phyloP scores from a whole-genome alignment of 148 eudicot genomes.

The Chenopodium quinoa region DNA sequence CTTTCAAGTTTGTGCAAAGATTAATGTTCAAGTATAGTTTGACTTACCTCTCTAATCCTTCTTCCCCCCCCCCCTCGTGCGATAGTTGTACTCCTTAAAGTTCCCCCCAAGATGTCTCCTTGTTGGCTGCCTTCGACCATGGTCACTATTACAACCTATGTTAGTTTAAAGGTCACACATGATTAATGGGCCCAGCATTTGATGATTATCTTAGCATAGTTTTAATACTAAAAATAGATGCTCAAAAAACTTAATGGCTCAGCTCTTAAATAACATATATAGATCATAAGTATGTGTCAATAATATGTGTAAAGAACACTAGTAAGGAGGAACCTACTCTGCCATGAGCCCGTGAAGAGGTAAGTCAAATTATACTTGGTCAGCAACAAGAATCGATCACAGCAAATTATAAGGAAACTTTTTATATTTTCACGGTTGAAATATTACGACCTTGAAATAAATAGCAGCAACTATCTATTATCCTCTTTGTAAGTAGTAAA shows the following conservation, averaged over 20 bases:
- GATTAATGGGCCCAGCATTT: not conserved
- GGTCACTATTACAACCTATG: constrained; percentile 31
- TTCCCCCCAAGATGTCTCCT: constrained; percentile 36
- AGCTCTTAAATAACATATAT: too few relatives aligned
- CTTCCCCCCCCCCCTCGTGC: not conserved
- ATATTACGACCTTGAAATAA: constrained; percentile 26
- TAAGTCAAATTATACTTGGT: too few relatives aligned
- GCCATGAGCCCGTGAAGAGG: constrained; percentile 31
- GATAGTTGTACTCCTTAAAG: constrained; percentile 32
- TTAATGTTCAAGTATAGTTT: too few relatives aligned
- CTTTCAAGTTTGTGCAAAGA: not conserved
- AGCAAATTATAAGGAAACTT: not conserved
- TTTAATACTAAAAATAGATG: not conserved
- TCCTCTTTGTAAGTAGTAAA: too few relatives aligned
- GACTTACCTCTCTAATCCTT: constrained; percentile 35
- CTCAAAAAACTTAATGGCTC: not conserved
- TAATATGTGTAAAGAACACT: not conserved
- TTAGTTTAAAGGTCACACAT: not conserved
- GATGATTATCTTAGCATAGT: not conserved
- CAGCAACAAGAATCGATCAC: not conserved
- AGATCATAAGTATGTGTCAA: not conserved
- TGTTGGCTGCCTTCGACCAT: constrained; percentile 25
- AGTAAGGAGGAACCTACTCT: constrained; percentile 13
- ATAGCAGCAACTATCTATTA: too few relatives aligned
- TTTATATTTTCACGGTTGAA: not conserved